These are phyloP conservation scores for sunflower (Helianthus annuus) DNA, from an alignment of 129 eudicot genomes.

Conservation along the genomic window DNA sequence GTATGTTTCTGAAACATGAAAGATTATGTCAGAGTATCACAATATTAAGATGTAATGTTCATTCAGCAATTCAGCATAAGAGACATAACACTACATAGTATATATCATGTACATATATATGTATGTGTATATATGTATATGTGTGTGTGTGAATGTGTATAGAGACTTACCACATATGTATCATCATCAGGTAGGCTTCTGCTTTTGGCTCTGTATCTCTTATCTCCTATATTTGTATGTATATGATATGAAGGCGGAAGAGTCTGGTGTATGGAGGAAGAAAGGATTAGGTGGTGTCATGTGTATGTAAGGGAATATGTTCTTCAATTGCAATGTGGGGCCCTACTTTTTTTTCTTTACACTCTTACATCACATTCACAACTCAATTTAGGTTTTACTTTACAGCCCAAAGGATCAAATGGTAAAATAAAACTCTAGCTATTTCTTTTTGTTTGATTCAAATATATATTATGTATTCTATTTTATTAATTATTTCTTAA, in stretches of 20 bases:
- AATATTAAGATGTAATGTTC: neutral
- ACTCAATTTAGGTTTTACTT: slow-evolving; percentile 21
- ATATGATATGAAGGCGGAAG: slow-evolving; percentile 10
- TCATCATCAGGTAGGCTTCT: neutral
- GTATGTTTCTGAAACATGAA: slow-evolving; percentile 7
- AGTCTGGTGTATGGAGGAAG: slow-evolving; percentile 33
- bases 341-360: slow-evolving; percentile 32
- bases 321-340: slow-evolving; percentile 33
- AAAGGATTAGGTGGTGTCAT: slow-evolving; percentile 32
- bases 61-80: neutral
- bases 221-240: slow-evolving; percentile 11
- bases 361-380: slow-evolving; percentile 40
- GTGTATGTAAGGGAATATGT: slow-evolving; percentile 41
- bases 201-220: slow-evolving; percentile 19
- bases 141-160: neutral
- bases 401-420: slow-evolving; percentile 36
- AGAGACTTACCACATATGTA: slow-evolving; percentile 29
- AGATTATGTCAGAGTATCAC: slow-evolving; percentile 5
- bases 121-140: neutral
- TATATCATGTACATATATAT: neutral
- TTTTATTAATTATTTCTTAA: neutral
- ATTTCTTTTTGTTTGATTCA: neutral
- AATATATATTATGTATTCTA: neutral
- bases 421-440: neutral
- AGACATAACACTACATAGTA: too few species aligned